Base-by-base conservation (phyloP, 2,329 filamentous ascomycete genomes). In the Immersiporthe knoxdaviesiana region DNA sequence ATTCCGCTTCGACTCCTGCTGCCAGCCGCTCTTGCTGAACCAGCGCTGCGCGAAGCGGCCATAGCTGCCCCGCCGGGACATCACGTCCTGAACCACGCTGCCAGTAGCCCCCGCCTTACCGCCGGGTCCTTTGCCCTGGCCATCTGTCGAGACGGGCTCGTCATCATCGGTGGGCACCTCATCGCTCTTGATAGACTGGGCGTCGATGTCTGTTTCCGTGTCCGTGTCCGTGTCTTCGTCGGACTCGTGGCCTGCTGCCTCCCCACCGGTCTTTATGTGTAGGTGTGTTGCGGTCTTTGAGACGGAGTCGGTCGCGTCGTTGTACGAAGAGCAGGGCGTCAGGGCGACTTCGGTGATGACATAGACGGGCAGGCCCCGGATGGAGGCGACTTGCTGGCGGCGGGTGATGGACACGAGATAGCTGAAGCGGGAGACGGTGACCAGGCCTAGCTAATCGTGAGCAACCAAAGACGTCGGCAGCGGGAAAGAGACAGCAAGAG, bases 21-120 rank as follows among this genome's bases (percentile, higher is more conserved):
- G 90, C 92, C 94, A 95, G 0, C 92, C 94, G 71, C 89, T 91
- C 72, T 88, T 90, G 58, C 93, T 96, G 77, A 98, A 96, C 96
- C 96, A 99, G 70, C 91, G 90, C 72, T 94, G 88, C 0, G 95
- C 93, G 78, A 98, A 97, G 50, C 92, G 86, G 5, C 94, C 95
- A 78, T 97, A 98, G 72, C 90, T 90, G 0, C 94, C 94, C 74
- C 89, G 91, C 68, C 88, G 90, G 50, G 90, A 88, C 66, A 97
- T 95, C 1, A 98, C 94, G 81, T 98, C 92, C 78, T 97, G 90
- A 0, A 91, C 93, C 70, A 97, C 90, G 73, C 90, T 94, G 72
- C 58, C 58, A 37, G 32, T 1, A 21, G 58, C 11, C 2, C 85
- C 93, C 70, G 97, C 89, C 73, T 90, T 94, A 72, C 85, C 90